A percentile compares a stretch with the other conserved stretches of the same genome.
These are phyloP conservation scores for Rhodotorula mucilaginosa DNA, from an alignment of 1,284 basidiomycete genomes.

Conservation along the genomic window DNA sequence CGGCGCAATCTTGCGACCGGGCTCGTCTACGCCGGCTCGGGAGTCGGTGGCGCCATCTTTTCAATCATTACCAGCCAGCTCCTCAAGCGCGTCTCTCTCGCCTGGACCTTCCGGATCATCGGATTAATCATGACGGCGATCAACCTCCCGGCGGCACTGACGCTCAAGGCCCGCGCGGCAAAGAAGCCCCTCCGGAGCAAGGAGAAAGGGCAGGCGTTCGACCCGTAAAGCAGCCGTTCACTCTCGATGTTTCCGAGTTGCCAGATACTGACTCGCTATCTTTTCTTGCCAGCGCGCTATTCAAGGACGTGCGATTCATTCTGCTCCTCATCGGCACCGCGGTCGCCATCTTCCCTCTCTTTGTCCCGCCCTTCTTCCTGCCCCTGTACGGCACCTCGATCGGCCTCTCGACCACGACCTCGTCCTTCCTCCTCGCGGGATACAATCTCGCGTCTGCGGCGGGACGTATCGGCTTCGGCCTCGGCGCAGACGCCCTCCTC, in stretches of 20 bases:
- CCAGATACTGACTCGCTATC: no score
- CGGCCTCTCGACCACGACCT: slow-evolving; percentile 12
- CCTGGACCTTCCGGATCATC: slow-evolving; percentile 27
- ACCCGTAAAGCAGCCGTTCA: slow-evolving; percentile 11
- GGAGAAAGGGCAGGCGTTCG: slow-evolving; percentile 13
- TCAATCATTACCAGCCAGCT: slow-evolving; percentile 15
- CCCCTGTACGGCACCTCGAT: slow-evolving; percentile 30
- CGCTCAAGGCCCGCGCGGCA: neutral
- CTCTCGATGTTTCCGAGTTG: neutral
- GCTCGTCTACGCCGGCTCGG: slow-evolving; percentile 25
- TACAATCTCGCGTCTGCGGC: slow-evolving; percentile 30
- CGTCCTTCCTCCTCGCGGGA: slow-evolving; percentile 26
- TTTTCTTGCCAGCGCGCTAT: slow-evolving; percentile 20
- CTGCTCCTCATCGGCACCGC: slow-evolving; percentile 27
- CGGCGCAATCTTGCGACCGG: slow-evolving; percentile 30
- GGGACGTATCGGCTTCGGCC: slow-evolving; percentile 30
- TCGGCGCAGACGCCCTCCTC: slow-evolving; percentile 23
- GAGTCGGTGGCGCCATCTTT: slow-evolving; percentile 23
- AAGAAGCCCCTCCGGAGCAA: slow-evolving; percentile 6
- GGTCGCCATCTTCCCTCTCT: slow-evolving; percentile 33
- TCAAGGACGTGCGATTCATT: slow-evolving; percentile 23
- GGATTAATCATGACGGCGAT: slow-evolving; percentile 12
- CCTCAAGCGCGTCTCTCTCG: slow-evolving; percentile 3
- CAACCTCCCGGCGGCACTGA: slow-evolving; percentile 19
- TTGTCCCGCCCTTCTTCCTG: slow-evolving; percentile 30